phyloP scores from a whole-genome alignment of 2,329 filamentous ascomycete species.

The Allantophomopsis lycopodina region DNA sequence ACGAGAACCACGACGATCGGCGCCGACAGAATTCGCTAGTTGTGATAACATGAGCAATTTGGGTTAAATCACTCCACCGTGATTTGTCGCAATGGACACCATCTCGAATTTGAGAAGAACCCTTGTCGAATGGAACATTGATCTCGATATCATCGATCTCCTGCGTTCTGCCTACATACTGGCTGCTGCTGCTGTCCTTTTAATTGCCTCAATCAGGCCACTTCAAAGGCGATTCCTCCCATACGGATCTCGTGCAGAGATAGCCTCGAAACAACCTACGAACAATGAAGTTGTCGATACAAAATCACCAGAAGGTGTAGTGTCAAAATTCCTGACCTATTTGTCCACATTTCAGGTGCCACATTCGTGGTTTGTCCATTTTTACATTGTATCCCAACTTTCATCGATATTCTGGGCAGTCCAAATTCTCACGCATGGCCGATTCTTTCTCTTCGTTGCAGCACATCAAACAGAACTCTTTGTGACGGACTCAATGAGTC shows the following conservation, averaged over 20 bases:
- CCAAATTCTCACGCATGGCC: no score
- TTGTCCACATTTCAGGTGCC: conserved; percentile 38
- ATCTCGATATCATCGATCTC: neutral
- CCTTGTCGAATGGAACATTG: neutral
- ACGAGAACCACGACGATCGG: neutral
- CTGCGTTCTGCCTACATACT: neutral
- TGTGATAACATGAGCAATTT: neutral
- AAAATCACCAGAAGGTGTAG: no score
- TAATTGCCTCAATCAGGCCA: neutral
- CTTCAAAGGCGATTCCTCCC: neutral
- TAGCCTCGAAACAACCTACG: no score
- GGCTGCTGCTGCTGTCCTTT: neutral
- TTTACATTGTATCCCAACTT: conserved; percentile 61
- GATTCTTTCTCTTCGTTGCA: no score
- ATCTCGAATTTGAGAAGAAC: neutral
- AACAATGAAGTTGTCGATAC: no score
- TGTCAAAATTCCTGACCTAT: no score
- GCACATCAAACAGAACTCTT: neutral
- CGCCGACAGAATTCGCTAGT: neutral
- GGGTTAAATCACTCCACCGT: neutral
- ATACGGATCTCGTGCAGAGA: no score
- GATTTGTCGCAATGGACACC: neutral
- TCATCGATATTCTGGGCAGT: conserved; percentile 17
- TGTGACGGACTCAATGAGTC: conserved; percentile 31
- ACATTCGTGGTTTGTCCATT: conserved; percentile 81